Base-by-base conservation (phyloP, 306 rosid species). In the Urtica urens region DNA sequence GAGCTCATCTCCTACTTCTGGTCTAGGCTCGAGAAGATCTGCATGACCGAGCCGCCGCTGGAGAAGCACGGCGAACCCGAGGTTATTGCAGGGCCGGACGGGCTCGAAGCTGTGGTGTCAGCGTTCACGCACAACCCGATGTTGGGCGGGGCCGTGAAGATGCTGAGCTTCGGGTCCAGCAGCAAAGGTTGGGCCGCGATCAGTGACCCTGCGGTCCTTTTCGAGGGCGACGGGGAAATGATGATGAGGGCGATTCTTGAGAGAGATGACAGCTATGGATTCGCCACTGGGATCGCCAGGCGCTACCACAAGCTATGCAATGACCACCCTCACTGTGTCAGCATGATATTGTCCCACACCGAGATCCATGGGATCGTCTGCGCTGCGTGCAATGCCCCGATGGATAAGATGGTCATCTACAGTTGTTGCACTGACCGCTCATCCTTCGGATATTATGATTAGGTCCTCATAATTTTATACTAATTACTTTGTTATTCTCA, bases 1-100 rank as follows among this genome's bases (percentile, higher is more conserved):
- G 43, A 41, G 20, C 24, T 56, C 18, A 72, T 72, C 3, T 76
- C 82, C 85, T 79, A 55, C 77, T 83, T 83, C 68, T 83, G 94
- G 94, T 51, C 64, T 1, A 64, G 87, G 47, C 27, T 79, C 0
- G 83, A 72, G 53, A 76, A 81, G 69, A 69, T 76, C 80, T 70
- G 73, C 75, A 23, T 57, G 29, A 69, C 73, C 7, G 66, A 76
- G 17, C 76, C 60, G 8, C 61, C 35, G 6, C 24, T n/a, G 54
- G 39, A 35, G 5, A 3, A 71, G 23, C 7, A 47, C 52, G 13
- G 65, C 37, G 9, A 16, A 23, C 17, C 11, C 20, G 12, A 12
- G 39, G 14, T 12, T 3, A 6, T 35, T 15, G n/a, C 14, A 6
- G 43, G n/a, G 7, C 26, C 0, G 11, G 43, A 33, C 23, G 24